Percentiles rank a stretch among this genome's conserved stretches.
Evolutionary conservation across 2,329 filamentous ascomycete species (phyloP).

Genomic region (Epichloe scottii): DNA sequence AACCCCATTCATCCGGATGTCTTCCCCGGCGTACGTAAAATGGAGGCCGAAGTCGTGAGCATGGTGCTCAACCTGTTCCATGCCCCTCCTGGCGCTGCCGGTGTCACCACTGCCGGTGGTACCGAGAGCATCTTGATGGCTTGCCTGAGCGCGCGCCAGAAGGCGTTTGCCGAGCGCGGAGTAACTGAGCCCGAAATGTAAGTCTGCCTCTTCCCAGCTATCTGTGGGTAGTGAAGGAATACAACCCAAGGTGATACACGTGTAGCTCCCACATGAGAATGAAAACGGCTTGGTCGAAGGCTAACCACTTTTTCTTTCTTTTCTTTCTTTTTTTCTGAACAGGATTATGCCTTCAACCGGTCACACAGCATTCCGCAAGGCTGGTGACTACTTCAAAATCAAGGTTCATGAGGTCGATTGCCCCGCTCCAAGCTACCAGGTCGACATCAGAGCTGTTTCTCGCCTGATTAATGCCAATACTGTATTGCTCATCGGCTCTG

Average conservation of each 20-base stretch:
- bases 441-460: constrained; percentile 63
- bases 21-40: constrained; percentile 94
- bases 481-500: constrained; percentile 80
- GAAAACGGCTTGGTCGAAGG: neutral
- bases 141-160: constrained; percentile 78
- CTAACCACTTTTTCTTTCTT: neutral
- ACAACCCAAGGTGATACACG: neutral
- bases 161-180: constrained; percentile 72
- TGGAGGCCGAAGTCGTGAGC: constrained; percentile 95
- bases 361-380: constrained; percentile 94
- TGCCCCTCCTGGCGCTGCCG: constrained; percentile 71
- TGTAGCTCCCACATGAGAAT: neutral
- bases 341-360: constrained; percentile 91
- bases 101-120: constrained; percentile 82
- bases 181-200: constrained; percentile 92
- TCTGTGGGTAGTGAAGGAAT: neutral
- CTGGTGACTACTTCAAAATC: constrained; percentile 91
- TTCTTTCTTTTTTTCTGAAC: neutral
- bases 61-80: constrained; percentile 91
- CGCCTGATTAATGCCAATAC: constrained; percentile 92
- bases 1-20: constrained; percentile 98
- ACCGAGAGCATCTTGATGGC: constrained; percentile 97
- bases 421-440: constrained; percentile 75
- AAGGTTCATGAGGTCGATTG: constrained; percentile 82
- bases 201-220: constrained; percentile 15